Evolutionary conservation across 2,329 filamentous ascomycete genomes (phyloP), one percentile per base, ranked within the genome.

Genomic region (Colletotrichum tropicicola): DNA sequence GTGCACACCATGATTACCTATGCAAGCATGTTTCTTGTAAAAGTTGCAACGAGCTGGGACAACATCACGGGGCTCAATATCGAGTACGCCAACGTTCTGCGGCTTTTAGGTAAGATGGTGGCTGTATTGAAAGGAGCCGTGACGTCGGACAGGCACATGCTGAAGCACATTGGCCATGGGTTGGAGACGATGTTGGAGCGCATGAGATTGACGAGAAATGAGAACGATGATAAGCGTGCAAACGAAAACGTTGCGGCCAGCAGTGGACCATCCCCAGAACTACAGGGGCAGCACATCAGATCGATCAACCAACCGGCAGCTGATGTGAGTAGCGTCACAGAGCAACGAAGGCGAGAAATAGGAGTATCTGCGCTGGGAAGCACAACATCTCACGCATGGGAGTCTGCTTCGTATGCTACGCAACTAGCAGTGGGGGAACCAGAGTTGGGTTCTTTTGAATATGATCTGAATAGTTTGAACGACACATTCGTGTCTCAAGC

Each of bases 1-100:
- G 69, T 76, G 1, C 74, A 78, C 59, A 78, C 74, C 30, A 78
- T 79, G 76, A 75, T 78, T 27, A 70, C 75, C 4, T 78, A 74
- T 55, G 73, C 74, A 0, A 70, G 72, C 2, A 75, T 78, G 3
- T 79, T 79, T 56, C 70, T 79, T 3, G 72, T 78, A 61, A 79
- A 79, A 52, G 73, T 77, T 2, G 69, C 72, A 3, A 73, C 72
- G 35, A 75, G 72, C 48, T 77, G 73, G 76, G 76, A 75, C 32
- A 65, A 71, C 4, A 66, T 74, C 25, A 71, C 73, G 68, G 73
- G 74, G 2, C 68, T 80, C 8, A 74, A 74, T 30, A 73, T 76
- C 41, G 77, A 80, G 59, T 65, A 70, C 10, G 68, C 61, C 6
- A 73, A 75, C 25, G 73, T 77, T 6, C 72, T 69, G 3, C 69